Evolutionary conservation across 331 rosid species (phyloP).

Genomic region (Stylosanthes scabra): DNA sequence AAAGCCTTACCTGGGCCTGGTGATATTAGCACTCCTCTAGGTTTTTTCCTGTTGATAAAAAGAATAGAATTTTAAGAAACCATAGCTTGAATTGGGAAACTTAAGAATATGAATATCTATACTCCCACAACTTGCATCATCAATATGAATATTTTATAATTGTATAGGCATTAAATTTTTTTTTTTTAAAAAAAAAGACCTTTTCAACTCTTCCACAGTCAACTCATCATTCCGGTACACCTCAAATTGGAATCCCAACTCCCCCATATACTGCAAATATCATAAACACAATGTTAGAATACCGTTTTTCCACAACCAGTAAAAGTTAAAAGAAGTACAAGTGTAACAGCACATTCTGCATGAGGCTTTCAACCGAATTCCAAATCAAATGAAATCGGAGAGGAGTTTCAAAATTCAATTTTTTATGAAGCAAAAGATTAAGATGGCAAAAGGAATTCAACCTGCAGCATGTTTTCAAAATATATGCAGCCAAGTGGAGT

Average conservation of each 20-base stretch:
- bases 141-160: constrained; percentile 7
- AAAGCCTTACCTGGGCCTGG: constrained; percentile 87
- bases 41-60: constrained; percentile 67
- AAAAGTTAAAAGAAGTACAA: constrained; percentile 1
- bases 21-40: constrained; percentile 92
- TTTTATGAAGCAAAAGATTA: constrained; percentile 1
- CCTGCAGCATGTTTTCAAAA: neutral
- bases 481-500: neutral
- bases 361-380: neutral
- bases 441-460: neutral
- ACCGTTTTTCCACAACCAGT: constrained; percentile 6
- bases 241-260: constrained; percentile 77
- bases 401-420: neutral
- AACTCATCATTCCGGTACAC: constrained; percentile 95
- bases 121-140: constrained; percentile 18
- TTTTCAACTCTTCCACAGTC: constrained; percentile 77
- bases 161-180: constrained; percentile 8
- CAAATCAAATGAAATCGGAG: neutral
- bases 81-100: neutral
- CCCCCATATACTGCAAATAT: constrained; percentile 89
- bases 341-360: constrained; percentile 10
- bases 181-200: constrained; percentile 39
- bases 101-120: neutral
- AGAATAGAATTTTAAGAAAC: neutral
- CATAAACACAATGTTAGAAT: constrained; percentile 43